Base-by-base conservation (phyloP, 805 yeast species). In the Pichia kluyveri region DNA sequence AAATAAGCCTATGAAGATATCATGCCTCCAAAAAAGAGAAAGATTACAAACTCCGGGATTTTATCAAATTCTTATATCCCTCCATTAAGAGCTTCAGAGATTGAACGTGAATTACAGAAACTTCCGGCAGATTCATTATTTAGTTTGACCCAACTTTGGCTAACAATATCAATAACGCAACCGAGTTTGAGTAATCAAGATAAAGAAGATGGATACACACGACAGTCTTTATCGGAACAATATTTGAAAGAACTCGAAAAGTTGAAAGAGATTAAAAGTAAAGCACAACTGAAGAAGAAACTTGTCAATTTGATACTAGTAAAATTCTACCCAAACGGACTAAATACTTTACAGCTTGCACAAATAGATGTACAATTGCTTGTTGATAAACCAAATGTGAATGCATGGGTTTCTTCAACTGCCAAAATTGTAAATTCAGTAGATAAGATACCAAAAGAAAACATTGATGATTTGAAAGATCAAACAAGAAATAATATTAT, bases 321-420 rank as follows among this genome's bases (percentile, higher is more conserved):
- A 38, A 73, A 75, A 14, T 73, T 67, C 54, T 83, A 86, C 75
- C 65, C 72, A 1, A 55, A 62, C 7, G 88, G 88, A 0, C 60
- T 83, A 40, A 82, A 81, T 54, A 63, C 82, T 1, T 67, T 80
- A 17, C 95, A 86, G 58, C 58, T 80, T 39, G 82, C 93, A 0
- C 88, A 83, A 51, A 64, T 84, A 6, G 93, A 86, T 54, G 76
- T 83, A 46, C 85, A 82, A 54, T 57, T 75, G 41, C 67, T 84
- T 41, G 75, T 84, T 3, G 84, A 82, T 55, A 72, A 75, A 49
- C 81, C 89, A 0, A 63, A 62, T 38, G 47, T 67, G 4, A 71
- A 63, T 54, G 59, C 59, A 34, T 77, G 82, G 82, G 61, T 68
- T 1, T 69, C 71, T 45, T 75, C 80, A 6, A 69, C 73, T 2